Base-by-base conservation (phyloP, 768 basidiomycete species). In the Auriculariales sp. region DNA sequence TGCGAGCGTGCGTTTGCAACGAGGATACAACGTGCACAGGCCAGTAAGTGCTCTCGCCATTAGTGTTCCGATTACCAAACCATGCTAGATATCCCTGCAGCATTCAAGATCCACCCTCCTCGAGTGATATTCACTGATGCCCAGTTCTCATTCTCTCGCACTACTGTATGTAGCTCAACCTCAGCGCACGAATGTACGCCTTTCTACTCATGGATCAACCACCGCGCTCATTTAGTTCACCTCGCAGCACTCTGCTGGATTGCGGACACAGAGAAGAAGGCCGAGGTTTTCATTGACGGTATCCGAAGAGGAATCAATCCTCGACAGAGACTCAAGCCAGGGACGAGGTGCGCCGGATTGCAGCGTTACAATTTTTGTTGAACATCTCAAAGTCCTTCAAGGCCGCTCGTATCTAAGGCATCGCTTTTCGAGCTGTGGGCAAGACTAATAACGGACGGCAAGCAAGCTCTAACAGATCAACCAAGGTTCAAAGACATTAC, bases 231-330 rank as follows among this genome's bases (percentile, higher is more conserved):
- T 46, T 12, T 52, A 46, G n/a, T n/a, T n/a, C n/a, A n/a, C n/a
- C n/a, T n/a, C n/a, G n/a, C 59, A 88, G 87, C 84, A 0, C 61
- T 90, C 9, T 84, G 76, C 49, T 92, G 81, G 80, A 64, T 77
- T 2, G 73, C 78, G 12, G 77, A 77, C 45, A 66, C 71, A 0
- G 49, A 57, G 2, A 54, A 56, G n/a, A 52, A 66, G 4, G 60
- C 65, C 27, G 85, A 93, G 59, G 71, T 87, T 19, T 58, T 90
- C 42, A 84, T 85, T 54, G 86, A 85, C 53, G 88, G 89, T 2
- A 65, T 80, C n/a, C 81, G 75, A 57, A 78, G 88, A 39, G 88
- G 88, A 2, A 77, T 84, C 1, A 67, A 83, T 10, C 75, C 81
- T 0, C 88, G 84, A 58, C 76, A 85, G 56, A 71, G 82, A 24